phyloP scores from a whole-genome alignment of 108 stramenopile species.

The Pseudonitzschia delicatissima region DNA sequence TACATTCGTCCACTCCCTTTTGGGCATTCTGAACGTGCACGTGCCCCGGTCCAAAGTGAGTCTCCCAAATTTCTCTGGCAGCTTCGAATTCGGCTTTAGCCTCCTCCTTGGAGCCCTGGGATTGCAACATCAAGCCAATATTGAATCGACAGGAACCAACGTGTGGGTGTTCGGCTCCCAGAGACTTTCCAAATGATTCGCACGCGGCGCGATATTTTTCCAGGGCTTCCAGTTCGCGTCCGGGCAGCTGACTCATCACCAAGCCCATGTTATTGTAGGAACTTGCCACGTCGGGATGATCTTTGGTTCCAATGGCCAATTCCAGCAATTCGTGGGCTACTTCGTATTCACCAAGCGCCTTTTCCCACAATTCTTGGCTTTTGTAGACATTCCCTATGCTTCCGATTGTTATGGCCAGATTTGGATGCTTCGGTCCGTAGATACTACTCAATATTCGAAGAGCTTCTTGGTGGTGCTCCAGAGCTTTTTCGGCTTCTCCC shows the following conservation, averaged over 20 bases:
- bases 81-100: constrained; percentile 15
- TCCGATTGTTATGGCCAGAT: constrained; percentile 18
- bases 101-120: not conserved
- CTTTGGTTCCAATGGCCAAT: constrained; percentile 4
- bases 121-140: constrained; percentile 21
- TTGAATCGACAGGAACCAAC: constrained; percentile 30
- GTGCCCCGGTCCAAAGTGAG: constrained; percentile 18
- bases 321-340: constrained; percentile 21
- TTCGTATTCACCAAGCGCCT: constrained; percentile 18
- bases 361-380: constrained; percentile 13
- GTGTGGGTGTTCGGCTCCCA: constrained; percentile 22
- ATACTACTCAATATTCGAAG: constrained; percentile 5
- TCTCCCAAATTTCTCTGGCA: constrained; percentile 19
- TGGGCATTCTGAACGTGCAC: constrained; percentile 14
- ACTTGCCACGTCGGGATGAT: constrained; percentile 24
- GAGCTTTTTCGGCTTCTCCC: constrained; percentile 19
- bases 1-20: constrained; percentile 20
- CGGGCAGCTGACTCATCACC: constrained; percentile 14
- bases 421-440: constrained; percentile 22
- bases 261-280: constrained; percentile 31
- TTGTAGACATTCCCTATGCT: constrained; percentile 27
- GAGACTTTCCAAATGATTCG: constrained; percentile 10
- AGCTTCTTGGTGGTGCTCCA: constrained; percentile 12
- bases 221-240: constrained; percentile 16
- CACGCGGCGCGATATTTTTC: constrained; percentile 18